Evolutionary conservation across 441 rosid species (phyloP), one percentile per base, ranked within the genome.

Genomic region (Codiaeum variegatum): DNA sequence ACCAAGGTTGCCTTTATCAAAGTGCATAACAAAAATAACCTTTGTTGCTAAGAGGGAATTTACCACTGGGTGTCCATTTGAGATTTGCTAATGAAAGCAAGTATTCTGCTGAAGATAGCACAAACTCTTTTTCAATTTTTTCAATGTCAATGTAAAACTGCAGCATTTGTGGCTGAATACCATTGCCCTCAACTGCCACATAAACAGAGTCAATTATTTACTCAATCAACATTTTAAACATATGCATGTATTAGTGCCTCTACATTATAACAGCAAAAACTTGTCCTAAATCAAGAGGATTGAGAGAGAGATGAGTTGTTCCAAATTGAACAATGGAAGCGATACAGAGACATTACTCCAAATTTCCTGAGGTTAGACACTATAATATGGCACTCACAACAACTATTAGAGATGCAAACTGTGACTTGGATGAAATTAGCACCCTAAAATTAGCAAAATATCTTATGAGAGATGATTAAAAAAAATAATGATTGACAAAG

Each of bases 41-140:
- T 69, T 69, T 19, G 32, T 29, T 29, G 40, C 28, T 28, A 64
- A 67, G 68, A 66, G 61, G 16, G 40, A 65, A 54, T 63, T 78
- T 88, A 96, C 99, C 93, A 73, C 82, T 83, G 80, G 78, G 85
- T 56, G 82, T 88, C 93, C 96, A 90, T 75, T 79, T 83, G 40
- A 89, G 77, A 74, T 88, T 89, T 81, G 85, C 85, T 73, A 89
- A 81, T 62, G 87, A 90, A 74, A 96, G 97, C 79, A 86, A 78
- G 83, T 88, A 87, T 79, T 91, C 97, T 38, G 97, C 98, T 6
- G 96, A 87, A 56, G 97, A 89, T 55, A 91, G 84, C 71, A 96
- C 85, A 82, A 81, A 88, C 84, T 93, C 97, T 66, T 80, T 82
- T 80, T 96, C 91, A 75, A 96, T 90, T 79, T 83, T 82, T 82